Percentiles rank a stretch among this genome's conserved stretches.
Conservation (phyloP, 1,284 basidiomycete species). For the Meira miltonrushii region DNA sequence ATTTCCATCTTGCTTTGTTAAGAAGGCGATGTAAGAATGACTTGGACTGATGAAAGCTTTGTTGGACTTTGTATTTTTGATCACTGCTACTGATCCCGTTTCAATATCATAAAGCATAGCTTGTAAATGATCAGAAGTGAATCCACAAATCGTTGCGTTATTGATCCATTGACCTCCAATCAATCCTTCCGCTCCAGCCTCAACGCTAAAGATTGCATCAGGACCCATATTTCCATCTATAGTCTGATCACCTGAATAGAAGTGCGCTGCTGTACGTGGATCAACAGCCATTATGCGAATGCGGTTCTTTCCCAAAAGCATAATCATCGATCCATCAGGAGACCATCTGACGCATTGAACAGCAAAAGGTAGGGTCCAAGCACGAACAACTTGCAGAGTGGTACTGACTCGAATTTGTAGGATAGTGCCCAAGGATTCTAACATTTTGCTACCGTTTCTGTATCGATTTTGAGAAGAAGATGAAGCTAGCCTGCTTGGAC, state of each 20-base stretch:
- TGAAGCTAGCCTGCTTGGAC: too few species aligned
- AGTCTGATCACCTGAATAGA: background rate
- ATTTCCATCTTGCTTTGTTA: conserved; percentile 2
- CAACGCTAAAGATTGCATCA: background rate
- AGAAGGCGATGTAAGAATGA: background rate
- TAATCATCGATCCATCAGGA: background rate
- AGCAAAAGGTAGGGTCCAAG: conserved; percentile 1
- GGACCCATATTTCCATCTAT: too few species aligned
- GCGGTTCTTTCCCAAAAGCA: background rate
- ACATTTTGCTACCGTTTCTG: too few species aligned
- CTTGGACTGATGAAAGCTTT: background rate
- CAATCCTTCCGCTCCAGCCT: conserved; percentile 1
- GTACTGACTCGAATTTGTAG: background rate
- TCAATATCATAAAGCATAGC: conserved; percentile 3
- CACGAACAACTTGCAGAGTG: conserved; percentile 1
- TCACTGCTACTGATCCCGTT: background rate
- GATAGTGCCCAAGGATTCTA: background rate
- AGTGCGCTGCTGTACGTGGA: background rate
- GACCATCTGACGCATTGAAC: background rate
- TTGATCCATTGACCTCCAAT: background rate
- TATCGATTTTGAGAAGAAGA: too few species aligned
- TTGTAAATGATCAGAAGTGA: background rate
- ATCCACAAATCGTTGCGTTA: background rate
- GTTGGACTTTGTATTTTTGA: background rate
- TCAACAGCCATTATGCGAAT: conserved; percentile 2